These are phyloP conservation scores for Ilyonectria destructans DNA, from an alignment of 2,329 filamentous ascomycete species.

Conservation along the genomic window DNA sequence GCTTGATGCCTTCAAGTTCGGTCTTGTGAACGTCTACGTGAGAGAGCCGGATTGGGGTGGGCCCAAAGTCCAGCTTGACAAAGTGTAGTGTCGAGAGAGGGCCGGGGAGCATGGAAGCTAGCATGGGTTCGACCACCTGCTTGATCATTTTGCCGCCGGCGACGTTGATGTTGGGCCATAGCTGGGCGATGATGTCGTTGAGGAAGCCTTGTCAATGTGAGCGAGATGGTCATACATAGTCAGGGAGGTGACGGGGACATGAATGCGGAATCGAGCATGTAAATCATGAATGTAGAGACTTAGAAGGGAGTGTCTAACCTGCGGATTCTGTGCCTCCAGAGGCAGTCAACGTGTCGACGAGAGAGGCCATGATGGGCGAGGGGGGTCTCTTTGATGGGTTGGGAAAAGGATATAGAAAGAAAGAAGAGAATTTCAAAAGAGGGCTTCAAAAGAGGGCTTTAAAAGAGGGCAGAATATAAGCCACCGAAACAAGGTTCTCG, in stretches of 20 bases:
- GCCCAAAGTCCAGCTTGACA: slow-evolving; percentile 45
- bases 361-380: slow-evolving; percentile 40
- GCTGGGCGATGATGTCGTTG: slow-evolving; percentile 47
- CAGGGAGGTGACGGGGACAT: neutral
- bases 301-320: slow-evolving; percentile 30
- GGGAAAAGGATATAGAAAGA: slow-evolving; percentile 8
- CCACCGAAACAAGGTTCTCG: slow-evolving; percentile 17
- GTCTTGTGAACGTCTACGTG: slow-evolving; percentile 48
- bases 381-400: slow-evolving; percentile 5
- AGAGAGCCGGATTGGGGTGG: slow-evolving; percentile 40
- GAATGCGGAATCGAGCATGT: slow-evolving; percentile 11
- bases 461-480: slow-evolving; percentile 14
- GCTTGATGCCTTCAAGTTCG: slow-evolving; percentile 44
- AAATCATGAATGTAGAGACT: slow-evolving; percentile 1
- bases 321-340: slow-evolving; percentile 48
- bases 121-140: slow-evolving; percentile 46
- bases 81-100: slow-evolving; percentile 43
- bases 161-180: slow-evolving; percentile 50
- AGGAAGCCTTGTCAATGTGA: slow-evolving; percentile 44
- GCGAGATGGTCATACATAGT: slow-evolving; percentile 3
- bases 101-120: slow-evolving; percentile 44
- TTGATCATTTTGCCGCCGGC: slow-evolving; percentile 46
- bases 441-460: neutral
- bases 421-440: neutral
- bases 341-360: slow-evolving; percentile 44